A percentile compares a stretch with the other conserved stretches of the same genome.
phyloP scores from a whole-genome alignment of 148 eudicot genomes.

The Dianthus caryophyllus region DNA sequence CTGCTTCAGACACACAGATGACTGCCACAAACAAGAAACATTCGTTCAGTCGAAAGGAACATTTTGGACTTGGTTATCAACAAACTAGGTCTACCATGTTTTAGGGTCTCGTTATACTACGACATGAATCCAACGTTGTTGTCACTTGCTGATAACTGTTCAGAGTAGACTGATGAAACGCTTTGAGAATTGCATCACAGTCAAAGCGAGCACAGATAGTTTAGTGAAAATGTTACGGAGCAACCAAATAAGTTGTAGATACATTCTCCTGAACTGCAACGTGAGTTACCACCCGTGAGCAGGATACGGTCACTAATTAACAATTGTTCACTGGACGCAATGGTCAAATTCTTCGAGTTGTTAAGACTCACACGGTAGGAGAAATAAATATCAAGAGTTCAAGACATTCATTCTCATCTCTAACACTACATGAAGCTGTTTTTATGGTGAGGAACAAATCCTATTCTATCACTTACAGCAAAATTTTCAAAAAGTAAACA shows the following conservation, averaged over 20 bases:
- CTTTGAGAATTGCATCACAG: too few relatives aligned
- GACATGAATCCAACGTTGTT: background rate
- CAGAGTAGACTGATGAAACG: too few relatives aligned
- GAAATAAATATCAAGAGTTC: background rate
- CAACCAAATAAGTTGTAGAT: background rate
- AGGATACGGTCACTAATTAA: background rate
- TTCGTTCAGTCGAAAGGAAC: background rate
- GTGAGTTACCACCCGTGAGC: background rate
- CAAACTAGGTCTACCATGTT: background rate
- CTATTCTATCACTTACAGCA: background rate
- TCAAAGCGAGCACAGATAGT: too few relatives aligned
- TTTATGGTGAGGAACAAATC: background rate
- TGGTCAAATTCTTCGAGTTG: background rate
- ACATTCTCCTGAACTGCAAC: background rate
- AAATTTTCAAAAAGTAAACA: background rate
- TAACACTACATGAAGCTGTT: background rate
- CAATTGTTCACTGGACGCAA: background rate
- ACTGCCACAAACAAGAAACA: conserved; percentile 47
- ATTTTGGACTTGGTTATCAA: background rate
- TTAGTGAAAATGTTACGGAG: background rate
- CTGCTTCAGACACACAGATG: conserved; percentile 79
- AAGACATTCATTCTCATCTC: background rate
- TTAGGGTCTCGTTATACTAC: background rate
- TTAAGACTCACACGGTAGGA: background rate
- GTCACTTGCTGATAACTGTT: too few relatives aligned